Percentiles rank a stretch among this genome's conserved stretches.
These are phyloP conservation scores for Alternaria hordeiaustralica DNA, from an alignment of 2,329 filamentous ascomycete species.

Conservation along the genomic window DNA sequence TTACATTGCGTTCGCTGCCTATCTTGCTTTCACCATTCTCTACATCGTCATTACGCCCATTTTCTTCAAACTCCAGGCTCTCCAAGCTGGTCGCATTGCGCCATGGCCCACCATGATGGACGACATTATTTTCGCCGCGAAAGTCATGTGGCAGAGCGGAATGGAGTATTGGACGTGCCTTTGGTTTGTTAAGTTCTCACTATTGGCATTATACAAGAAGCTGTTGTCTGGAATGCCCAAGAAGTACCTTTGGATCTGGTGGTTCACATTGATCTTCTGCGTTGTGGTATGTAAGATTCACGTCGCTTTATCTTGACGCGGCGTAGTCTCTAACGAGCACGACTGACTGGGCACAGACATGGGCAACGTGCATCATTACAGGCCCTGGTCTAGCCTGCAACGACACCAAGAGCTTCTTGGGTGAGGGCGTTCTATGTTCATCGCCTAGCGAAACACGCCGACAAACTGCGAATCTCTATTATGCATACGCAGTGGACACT, in stretches of 20 bases:
- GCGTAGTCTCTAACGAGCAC: not conserved
- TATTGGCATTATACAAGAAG: constrained; percentile 50
- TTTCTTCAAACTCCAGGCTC: constrained; percentile 40
- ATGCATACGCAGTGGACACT: constrained; percentile 45
- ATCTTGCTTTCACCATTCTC: constrained; percentile 31
- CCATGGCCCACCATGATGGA: constrained; percentile 39
- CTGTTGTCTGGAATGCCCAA: constrained; percentile 42
- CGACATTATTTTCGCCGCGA: constrained; percentile 42
- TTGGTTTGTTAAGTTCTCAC: constrained; percentile 51
- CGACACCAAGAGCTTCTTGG: constrained; percentile 36
- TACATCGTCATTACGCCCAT: constrained; percentile 47
- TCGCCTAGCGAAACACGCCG: constrained; percentile 36
- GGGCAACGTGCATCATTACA: constrained; percentile 48
- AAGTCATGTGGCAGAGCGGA: constrained; percentile 50
- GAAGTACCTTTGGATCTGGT: constrained; percentile 47
- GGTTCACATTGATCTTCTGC: constrained; percentile 44
- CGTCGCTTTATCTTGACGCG: not conserved
- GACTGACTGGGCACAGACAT: constrained; percentile 31
- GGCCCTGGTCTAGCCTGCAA: constrained; percentile 45
- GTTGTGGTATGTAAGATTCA: constrained; percentile 34
- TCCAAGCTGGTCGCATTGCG: constrained; percentile 25
- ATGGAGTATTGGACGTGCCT: constrained; percentile 50
- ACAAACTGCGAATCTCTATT: constrained; percentile 46
- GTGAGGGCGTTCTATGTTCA: constrained; percentile 29
- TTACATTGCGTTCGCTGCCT: constrained; percentile 35